Conservation (phyloP, 1,284 basidiomycete genomes). For the Chalciporus sp. region DNA sequence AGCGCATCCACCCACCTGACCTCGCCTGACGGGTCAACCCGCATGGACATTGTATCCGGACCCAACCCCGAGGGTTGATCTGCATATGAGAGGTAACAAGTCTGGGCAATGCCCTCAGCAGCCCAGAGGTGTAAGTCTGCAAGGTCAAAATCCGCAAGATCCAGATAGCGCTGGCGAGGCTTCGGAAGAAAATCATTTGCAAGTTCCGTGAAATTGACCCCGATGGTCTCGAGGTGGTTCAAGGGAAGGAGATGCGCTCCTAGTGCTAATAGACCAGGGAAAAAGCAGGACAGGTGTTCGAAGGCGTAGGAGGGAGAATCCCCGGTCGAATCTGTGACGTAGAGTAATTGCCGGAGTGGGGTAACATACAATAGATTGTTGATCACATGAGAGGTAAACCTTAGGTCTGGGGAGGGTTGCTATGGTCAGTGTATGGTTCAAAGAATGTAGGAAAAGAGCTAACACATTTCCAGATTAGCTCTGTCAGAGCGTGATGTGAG, state of each 20-base stretch:
- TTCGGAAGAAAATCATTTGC: slow-evolving; percentile 39
- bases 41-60: slow-evolving; percentile 58
- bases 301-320: slow-evolving; percentile 52
- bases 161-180: slow-evolving; percentile 38
- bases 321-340: slow-evolving; percentile 59
- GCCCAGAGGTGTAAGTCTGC: slow-evolving; percentile 63
- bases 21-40: slow-evolving; percentile 29
- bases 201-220: slow-evolving; percentile 46
- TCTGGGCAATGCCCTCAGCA: slow-evolving; percentile 67
- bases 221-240: slow-evolving; percentile 47
- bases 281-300: slow-evolving; percentile 80
- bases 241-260: slow-evolving; percentile 64
- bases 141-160: slow-evolving; percentile 45
- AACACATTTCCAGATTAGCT: slow-evolving; percentile 65
- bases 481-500: slow-evolving; percentile 62
- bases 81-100: slow-evolving; percentile 65
- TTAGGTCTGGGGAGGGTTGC: slow-evolving; percentile 54
- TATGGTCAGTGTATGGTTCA: slow-evolving; percentile 7
- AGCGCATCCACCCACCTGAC: slow-evolving; percentile 57
- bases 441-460: slow-evolving; percentile 21
- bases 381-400: slow-evolving; percentile 61
- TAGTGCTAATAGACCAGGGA: slow-evolving; percentile 75
- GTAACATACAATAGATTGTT: slow-evolving; percentile 68
- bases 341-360: slow-evolving; percentile 65
- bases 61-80: slow-evolving; percentile 64